Evolutionary conservation across 345 rosid species (phyloP), one percentile per base, ranked within the genome.

Genomic region (Erysimum cheiranthoides): DNA sequence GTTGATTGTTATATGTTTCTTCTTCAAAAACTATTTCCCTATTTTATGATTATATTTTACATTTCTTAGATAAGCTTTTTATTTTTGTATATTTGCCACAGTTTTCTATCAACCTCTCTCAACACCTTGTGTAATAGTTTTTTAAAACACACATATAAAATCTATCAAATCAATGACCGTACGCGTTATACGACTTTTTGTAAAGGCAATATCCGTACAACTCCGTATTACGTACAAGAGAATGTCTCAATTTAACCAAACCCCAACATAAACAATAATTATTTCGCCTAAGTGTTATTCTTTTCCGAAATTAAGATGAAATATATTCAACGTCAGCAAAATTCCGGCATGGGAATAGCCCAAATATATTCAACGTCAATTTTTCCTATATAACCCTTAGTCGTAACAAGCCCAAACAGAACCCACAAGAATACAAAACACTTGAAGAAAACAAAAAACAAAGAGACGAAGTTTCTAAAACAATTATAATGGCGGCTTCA

Each of bases 151-250:
- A 21, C 25, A 21, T 21, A 21, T 21, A 21, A 21, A 21, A 1
- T 21, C 25, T 21, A 21, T 21, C 1, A 21, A 21, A 21, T 21
- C 25, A 21, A 21, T 0, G 30, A 25, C 75, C 75, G 75, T 60
- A 47, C 49, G 27, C 47, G 47, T 47, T 47, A 17, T 25, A 50
- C 68, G 61, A 72, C 68, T 61, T 72, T 72, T 14, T 42, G 11
- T n/a, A 61, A 38, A 38, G 61, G 68, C 76, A 61, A 50, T 51
- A 50, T 61, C 68, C 75, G 68, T 72, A 72, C 61, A 72, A 16
- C 27, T 47, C 28, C 59, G 3, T 61, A 61, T 60, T 14, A 47
- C 49, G 67, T 60, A 47, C 59, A 36, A 10, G 39, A 59, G 63
- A n/a, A n/a, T n/a, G n/a, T n/a, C n/a, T n/a, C 52, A 38, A 50